phyloP scores from a whole-genome alignment of 2,329 filamentous ascomycete genomes.

The Aspergillus quadricinctus region DNA sequence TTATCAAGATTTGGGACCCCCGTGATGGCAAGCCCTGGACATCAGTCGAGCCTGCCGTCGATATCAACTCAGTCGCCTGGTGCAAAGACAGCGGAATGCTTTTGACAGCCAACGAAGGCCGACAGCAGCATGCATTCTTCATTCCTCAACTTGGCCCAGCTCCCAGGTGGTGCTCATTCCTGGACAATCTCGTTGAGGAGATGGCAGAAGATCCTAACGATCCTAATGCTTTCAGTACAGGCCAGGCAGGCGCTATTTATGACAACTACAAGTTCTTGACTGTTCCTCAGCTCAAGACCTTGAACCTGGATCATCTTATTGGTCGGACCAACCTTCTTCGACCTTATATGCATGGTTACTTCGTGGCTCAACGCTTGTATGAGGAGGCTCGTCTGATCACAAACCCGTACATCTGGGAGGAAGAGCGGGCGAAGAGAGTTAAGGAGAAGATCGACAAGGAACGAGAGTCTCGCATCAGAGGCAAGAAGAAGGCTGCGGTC shows the following conservation, averaged over 20 bases:
- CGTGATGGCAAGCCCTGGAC: slow-evolving; percentile 84
- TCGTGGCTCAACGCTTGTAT: slow-evolving; percentile 90
- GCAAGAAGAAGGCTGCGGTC: slow-evolving; percentile 80
- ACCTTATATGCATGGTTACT: slow-evolving; percentile 99
- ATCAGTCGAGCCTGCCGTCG: slow-evolving; percentile 88
- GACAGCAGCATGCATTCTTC: slow-evolving; percentile 92
- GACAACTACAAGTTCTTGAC: slow-evolving; percentile 99
- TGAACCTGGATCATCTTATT: slow-evolving; percentile 84
- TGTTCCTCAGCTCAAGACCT: slow-evolving; percentile 72
- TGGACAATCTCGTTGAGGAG: slow-evolving; percentile 97
- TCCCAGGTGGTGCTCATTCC: slow-evolving; percentile 91
- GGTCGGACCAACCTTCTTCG: slow-evolving; percentile 84
- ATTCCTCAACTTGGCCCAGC: slow-evolving; percentile 90
- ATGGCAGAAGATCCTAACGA: slow-evolving; percentile 81
- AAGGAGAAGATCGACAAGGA: slow-evolving; percentile 97
- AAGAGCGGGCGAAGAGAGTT: slow-evolving; percentile 84
- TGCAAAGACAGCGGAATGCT: slow-evolving; percentile 91
- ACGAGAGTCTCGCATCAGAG: slow-evolving; percentile 87
- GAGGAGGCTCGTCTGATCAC: slow-evolving; percentile 90
- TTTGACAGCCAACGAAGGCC: slow-evolving; percentile 92
- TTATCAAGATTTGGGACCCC: slow-evolving; percentile 96
- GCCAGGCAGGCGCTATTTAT: slow-evolving; percentile 69
- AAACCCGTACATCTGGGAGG: slow-evolving; percentile 90
- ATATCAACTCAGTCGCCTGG: slow-evolving; percentile 92
- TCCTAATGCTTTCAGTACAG: slow-evolving; percentile 49